Percentiles rank a stretch among this genome's conserved stretches.
These are phyloP conservation scores for Sporisorium scitamineum DNA, from an alignment of 1,284 basidiomycete genomes.

Conservation along the genomic window DNA sequence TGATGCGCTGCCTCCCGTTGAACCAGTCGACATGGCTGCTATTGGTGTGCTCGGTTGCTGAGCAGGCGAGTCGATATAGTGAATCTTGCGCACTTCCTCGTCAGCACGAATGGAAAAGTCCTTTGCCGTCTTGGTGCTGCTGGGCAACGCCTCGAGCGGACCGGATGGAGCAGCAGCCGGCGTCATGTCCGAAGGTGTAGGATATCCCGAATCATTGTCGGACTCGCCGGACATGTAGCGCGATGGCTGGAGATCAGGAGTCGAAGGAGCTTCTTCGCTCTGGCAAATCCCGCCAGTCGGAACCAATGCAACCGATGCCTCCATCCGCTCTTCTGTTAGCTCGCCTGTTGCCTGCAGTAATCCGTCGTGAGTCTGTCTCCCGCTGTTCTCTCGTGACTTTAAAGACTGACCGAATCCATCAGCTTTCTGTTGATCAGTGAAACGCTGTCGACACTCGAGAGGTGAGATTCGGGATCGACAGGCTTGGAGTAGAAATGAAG, in stretches of 20 bases:
- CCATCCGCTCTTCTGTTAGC: constrained; percentile 16
- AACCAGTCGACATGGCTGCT: neutral
- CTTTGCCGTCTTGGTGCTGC: constrained; percentile 7
- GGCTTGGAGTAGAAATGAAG: neutral
- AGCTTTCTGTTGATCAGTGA: neutral
- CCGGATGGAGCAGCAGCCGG: constrained; percentile 9
- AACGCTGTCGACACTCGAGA: neutral
- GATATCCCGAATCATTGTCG: constrained; percentile 46
- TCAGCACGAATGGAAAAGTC: constrained; percentile 16
- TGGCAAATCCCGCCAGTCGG: constrained; percentile 3
- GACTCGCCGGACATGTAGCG: constrained; percentile 37
- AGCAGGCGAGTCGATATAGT: constrained; percentile 41
- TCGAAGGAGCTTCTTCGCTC: constrained; percentile 13
- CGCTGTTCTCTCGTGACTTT: neutral
- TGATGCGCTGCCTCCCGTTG: neutral
- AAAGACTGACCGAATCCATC: neutral
- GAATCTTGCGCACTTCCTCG: constrained; percentile 42
- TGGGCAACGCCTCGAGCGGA: constrained; percentile 10
- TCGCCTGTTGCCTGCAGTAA: neutral
- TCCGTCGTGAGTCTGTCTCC: neutral
- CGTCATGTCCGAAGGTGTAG: constrained; percentile 38
- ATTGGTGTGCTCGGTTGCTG: neutral
- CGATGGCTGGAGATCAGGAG: constrained; percentile 40
- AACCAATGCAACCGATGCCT: constrained; percentile 4
- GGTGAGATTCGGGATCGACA: neutral